phyloP scores from a whole-genome alignment of 257 asterid genomes.

The Penstemon eatonii region DNA sequence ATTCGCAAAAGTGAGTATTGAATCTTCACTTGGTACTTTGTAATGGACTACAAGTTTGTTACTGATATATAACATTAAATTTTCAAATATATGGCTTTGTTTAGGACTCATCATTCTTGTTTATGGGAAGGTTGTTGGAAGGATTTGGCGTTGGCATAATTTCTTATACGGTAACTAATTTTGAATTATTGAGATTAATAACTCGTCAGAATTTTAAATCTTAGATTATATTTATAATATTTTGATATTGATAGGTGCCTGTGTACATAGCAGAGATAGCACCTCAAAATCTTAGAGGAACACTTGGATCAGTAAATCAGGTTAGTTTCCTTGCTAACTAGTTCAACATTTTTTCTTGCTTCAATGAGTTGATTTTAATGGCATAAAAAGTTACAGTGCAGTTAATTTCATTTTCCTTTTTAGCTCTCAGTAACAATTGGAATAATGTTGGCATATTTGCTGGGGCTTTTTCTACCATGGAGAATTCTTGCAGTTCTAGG shows the following conservation, averaged over 20 bases:
- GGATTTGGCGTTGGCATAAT: slow-evolving; percentile 94
- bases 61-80: background rate
- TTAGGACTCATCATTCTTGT: slow-evolving; percentile 81
- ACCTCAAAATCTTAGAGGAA: slow-evolving; percentile 86
- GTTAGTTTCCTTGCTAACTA: slow-evolving; percentile 35
- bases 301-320: slow-evolving; percentile 87
- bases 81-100: slow-evolving; percentile 4
- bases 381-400: background rate
- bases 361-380: background rate
- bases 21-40: slow-evolving; percentile 1
- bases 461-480: slow-evolving; percentile 82
- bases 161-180: slow-evolving; percentile 69
- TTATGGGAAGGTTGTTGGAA: slow-evolving; percentile 86
- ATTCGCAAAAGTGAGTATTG: slow-evolving; percentile 67
- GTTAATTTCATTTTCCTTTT: slow-evolving; percentile 10
- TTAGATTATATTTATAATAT: slow-evolving; percentile 16
- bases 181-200: slow-evolving; percentile 1
- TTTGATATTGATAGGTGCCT: slow-evolving; percentile 48
- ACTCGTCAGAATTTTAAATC: slow-evolving; percentile 7
- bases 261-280: too few relatives aligned
- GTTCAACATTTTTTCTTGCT: slow-evolving; percentile 9
- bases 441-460: slow-evolving; percentile 72
- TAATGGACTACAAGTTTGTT: background rate
- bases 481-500: slow-evolving; percentile 84
- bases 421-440: slow-evolving; percentile 90